Evolutionary conservation across 768 basidiomycete genomes (phyloP).

Genomic region (Russula lepida): DNA sequence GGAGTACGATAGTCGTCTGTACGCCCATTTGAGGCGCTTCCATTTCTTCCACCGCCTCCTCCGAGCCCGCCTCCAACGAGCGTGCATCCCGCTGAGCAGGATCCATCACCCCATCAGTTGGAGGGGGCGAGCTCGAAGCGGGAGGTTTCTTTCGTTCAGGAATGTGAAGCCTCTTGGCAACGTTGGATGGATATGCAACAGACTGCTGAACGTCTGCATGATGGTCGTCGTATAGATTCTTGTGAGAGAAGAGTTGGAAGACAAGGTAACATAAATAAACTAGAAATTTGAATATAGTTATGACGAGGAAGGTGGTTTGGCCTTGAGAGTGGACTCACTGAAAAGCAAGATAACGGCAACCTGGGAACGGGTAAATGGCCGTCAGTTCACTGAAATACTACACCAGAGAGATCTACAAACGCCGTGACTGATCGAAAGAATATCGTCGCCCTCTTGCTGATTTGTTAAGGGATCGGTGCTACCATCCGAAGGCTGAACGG

Average conservation of each 20-base stretch:
- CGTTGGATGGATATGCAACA: not conserved
- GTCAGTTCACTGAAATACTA: not conserved
- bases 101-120: not conserved
- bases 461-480: constrained; percentile 22
- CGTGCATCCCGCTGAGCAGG: not conserved
- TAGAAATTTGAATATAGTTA: constrained; percentile 20
- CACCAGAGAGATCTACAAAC: constrained; percentile 27
- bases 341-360: constrained; percentile 46
- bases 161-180: constrained; percentile 3
- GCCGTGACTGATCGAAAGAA: constrained; percentile 45
- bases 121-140: constrained; percentile 4
- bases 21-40: constrained; percentile 32
- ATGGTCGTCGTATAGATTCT: constrained; percentile 41
- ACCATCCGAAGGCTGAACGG: constrained; percentile 26
- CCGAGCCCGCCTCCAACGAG: constrained; percentile 12
- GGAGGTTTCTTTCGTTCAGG: not conserved
- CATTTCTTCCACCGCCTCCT: constrained; percentile 22
- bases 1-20: constrained; percentile 29
- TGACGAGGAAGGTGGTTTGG: not conserved
- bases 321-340: constrained; percentile 30
- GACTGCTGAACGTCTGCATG: not conserved
- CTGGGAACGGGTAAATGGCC: constrained; percentile 24
- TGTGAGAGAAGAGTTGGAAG: constrained; percentile 52
- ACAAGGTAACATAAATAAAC: constrained; percentile 45
- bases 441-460: constrained; percentile 32